Base-by-base conservation (phyloP, 2,329 filamentous ascomycete genomes). In the Paecilomyces sp. region DNA sequence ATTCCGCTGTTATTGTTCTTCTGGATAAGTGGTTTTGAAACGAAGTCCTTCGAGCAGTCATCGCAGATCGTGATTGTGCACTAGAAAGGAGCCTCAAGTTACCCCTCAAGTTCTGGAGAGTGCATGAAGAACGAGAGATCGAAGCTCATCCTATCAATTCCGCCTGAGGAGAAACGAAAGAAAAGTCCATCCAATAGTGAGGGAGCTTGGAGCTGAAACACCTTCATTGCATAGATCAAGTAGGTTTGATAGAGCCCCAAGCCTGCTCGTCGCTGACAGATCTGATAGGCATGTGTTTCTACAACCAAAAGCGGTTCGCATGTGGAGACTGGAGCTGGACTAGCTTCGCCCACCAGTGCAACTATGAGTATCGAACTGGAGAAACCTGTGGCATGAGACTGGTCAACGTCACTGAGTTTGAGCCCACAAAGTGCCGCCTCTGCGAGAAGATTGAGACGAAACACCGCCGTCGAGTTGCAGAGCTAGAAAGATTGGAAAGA, bases 321-420 rank as follows among this genome's bases (percentile, higher is more conserved):
- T 97, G 93, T 79, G 89, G 90, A 71, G 93, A 91, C 83, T 96
- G 89, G 88, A 91, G 92, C 77, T 97, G 92, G 92, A 90, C 91
- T 66, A 89, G 88, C 79, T 97, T 97, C 81, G 87, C 90, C 66
- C 85, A 92, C 76, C 92, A 96, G 74, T 97, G 93, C 83, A 88
- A 89, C 76, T 92, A 91, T 77, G 93, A 97, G 76, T 95, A 96
- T 79, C 90, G 93, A 65, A 96, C 90, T 66, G 93, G 93, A 70
- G 93, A 97, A 82, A 97, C 93, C 41, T 97, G 93, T 78, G 93
- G 93, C 63, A 88, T 96, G 79, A 96, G 91, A 79, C 85, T 96
- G 64, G 88, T 96, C 71, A 92, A 89, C 80, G 80, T 85, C 67
- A 92, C 90, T 28, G 81, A 85, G 64, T 80, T 80, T 61, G 81